Conservation (phyloP, 2,329 filamentous ascomycete genomes). For the Cercospora zeina region DNA sequence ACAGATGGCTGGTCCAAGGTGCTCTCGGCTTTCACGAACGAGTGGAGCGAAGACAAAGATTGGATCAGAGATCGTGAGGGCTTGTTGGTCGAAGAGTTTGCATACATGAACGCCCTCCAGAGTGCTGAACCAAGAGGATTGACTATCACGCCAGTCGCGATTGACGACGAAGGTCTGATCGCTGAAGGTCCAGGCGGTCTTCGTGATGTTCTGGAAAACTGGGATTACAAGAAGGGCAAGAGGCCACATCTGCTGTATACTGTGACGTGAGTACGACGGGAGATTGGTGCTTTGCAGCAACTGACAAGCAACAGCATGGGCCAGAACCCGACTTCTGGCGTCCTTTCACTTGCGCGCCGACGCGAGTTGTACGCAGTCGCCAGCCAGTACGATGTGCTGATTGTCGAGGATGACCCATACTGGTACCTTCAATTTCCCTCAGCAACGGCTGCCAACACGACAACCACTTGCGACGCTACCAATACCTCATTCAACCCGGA, state of each 20-base stretch:
- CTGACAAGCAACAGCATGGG: constrained; percentile 61
- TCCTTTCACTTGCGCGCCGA: constrained; percentile 70
- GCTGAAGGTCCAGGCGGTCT: constrained; percentile 71
- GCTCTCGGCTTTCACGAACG: constrained; percentile 71
- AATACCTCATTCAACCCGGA: constrained; percentile 38
- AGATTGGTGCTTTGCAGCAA: not conserved
- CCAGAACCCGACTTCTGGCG: constrained; percentile 82
- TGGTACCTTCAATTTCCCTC: constrained; percentile 88
- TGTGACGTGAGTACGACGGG: constrained; percentile 66
- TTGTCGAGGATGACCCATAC: constrained; percentile 92
- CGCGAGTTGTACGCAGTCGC: constrained; percentile 79
- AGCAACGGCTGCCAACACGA: constrained; percentile 51
- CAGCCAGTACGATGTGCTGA: constrained; percentile 82
- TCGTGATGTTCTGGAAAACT: constrained; percentile 75
- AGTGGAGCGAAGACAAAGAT: constrained; percentile 70
- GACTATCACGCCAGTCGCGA: constrained; percentile 70
- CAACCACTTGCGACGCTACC: constrained; percentile 32
- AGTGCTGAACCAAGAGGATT: constrained; percentile 67
- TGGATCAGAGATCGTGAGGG: constrained; percentile 70
- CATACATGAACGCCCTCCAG: constrained; percentile 75
- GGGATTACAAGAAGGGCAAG: constrained; percentile 73
- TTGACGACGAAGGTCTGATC: constrained; percentile 80
- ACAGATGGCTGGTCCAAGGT: constrained; percentile 84
- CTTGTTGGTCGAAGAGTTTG: constrained; percentile 75
- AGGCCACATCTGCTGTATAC: constrained; percentile 86